Percentiles rank a stretch among this genome's conserved stretches.
Evolutionary conservation across 1,284 basidiomycete genomes (phyloP).

Genomic region (Sanghuangporus sanghuang): DNA sequence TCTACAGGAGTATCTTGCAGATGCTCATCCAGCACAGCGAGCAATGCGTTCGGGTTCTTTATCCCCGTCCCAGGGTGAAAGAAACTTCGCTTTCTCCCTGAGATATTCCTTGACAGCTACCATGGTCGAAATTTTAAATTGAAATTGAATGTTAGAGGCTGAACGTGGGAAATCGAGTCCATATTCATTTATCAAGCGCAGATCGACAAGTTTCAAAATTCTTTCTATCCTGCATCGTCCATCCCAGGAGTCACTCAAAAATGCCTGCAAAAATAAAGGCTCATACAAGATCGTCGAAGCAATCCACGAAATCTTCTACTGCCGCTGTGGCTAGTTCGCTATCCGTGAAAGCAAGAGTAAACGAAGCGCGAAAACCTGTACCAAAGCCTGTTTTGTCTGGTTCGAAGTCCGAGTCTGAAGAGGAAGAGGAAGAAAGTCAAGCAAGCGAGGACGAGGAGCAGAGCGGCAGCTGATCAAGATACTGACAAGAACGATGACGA

Average conservation of each 20-base stretch:
- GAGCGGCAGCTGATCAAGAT: not conserved
- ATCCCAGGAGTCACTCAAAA: not conserved
- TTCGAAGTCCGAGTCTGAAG: not conserved
- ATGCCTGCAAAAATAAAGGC: not conserved
- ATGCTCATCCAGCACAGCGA: not conserved
- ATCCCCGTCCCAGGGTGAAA: not conserved
- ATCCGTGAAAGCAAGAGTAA: not conserved
- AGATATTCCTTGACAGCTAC: not conserved
- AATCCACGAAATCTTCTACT: not conserved
- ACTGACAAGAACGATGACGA: conserved; percentile 22
- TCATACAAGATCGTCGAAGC: not conserved
- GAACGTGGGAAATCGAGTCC: not conserved
- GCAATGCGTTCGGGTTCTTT: not conserved
- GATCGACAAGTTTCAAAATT: not conserved
- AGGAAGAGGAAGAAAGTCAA: not conserved
- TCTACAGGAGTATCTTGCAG: not conserved
- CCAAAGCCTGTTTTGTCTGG: not conserved
- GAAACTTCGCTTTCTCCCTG: no score
- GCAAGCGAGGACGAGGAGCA: not conserved
- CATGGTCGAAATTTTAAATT: no score
- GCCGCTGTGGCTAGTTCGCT: not conserved
- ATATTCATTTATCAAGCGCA: no score
- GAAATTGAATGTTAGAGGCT: no score
- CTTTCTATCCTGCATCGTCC: not conserved
- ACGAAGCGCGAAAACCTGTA: not conserved